These are phyloP conservation scores for Syncephalis plumigaleata DNA, from an alignment of 371 early-diverging fungal genomes.

Conservation along the genomic window DNA sequence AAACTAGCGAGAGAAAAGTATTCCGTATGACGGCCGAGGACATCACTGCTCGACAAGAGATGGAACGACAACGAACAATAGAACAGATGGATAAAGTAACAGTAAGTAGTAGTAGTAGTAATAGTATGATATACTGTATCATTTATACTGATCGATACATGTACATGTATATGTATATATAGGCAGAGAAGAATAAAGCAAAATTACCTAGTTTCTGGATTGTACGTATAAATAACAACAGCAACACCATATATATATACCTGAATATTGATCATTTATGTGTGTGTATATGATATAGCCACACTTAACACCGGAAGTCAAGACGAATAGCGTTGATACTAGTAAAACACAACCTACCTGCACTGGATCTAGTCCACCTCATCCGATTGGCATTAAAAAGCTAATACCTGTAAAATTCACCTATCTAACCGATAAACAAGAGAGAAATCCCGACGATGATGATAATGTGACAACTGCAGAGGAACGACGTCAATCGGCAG, in stretches of 20 bases:
- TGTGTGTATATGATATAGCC: conserved; percentile 45
- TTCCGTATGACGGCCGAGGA: conserved; percentile 8
- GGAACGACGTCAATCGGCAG: conserved; percentile 9
- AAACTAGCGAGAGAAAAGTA: neutral
- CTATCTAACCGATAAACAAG: conserved; percentile 39
- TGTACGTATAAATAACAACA: conserved; percentile 19
- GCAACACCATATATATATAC: neutral
- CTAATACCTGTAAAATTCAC: conserved; percentile 58
- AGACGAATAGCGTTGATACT: conserved; percentile 26
- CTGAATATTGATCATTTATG: neutral
- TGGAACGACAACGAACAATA: conserved; percentile 23
- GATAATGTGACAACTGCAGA: conserved; percentile 15
- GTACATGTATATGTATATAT: neutral
- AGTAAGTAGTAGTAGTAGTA: conserved; percentile 12
- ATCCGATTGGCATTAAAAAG: conserved; percentile 56
- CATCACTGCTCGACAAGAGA: conserved; percentile 4
- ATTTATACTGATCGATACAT: conserved; percentile 1
- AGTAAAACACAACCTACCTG: conserved; percentile 45
- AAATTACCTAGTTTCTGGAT: conserved; percentile 64
- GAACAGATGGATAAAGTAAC: conserved; percentile 28
- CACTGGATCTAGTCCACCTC: conserved; percentile 42
- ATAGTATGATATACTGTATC: neutral
- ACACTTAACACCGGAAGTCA: conserved; percentile 53
- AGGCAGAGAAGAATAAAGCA: conserved; percentile 30
- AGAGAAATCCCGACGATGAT: conserved; percentile 9